Evolutionary conservation across 148 eudicot genomes (phyloP).

Genomic region (Chenopodium formosanum): DNA sequence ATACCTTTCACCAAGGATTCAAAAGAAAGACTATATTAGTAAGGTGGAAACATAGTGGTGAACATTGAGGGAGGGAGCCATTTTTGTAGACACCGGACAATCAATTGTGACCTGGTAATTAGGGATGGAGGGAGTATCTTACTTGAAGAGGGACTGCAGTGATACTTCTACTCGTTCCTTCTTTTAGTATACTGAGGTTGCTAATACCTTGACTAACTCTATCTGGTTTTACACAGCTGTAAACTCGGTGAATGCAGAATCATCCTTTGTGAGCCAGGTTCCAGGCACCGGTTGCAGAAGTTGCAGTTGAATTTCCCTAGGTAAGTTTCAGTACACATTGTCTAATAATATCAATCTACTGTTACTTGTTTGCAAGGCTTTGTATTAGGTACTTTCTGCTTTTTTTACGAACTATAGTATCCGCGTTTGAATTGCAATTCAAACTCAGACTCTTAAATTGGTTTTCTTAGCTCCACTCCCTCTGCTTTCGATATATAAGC

Average conservation of each 20-base stretch:
- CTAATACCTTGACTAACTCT: slow-evolving; percentile 1
- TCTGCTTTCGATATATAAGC: background rate
- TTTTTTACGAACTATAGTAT: background rate
- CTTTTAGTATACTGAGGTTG: background rate
- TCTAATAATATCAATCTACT: background rate
- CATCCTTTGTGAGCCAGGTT: slow-evolving; percentile 77
- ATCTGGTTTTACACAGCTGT: slow-evolving; percentile 51
- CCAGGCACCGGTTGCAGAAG: slow-evolving; percentile 83
- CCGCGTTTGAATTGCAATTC: background rate
- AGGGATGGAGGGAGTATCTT: background rate
- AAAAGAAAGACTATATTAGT: background rate
- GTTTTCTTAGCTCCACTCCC: background rate
- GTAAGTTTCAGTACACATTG: slow-evolving; percentile 34
- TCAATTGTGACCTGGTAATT: background rate
- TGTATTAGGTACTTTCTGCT: background rate
- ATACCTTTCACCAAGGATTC: background rate
- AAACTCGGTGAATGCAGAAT: slow-evolving; percentile 95
- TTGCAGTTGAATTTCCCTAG: slow-evolving; percentile 95
- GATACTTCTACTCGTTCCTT: background rate
- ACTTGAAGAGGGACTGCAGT: background rate
- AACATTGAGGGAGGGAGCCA: background rate
- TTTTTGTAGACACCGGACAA: background rate
- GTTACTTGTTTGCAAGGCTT: background rate
- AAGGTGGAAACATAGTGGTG: background rate
- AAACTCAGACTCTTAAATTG: background rate